These are phyloP conservation scores for peach (Prunus persica) DNA, from an alignment of 306 rosid genomes.

Conservation along the genomic window DNA sequence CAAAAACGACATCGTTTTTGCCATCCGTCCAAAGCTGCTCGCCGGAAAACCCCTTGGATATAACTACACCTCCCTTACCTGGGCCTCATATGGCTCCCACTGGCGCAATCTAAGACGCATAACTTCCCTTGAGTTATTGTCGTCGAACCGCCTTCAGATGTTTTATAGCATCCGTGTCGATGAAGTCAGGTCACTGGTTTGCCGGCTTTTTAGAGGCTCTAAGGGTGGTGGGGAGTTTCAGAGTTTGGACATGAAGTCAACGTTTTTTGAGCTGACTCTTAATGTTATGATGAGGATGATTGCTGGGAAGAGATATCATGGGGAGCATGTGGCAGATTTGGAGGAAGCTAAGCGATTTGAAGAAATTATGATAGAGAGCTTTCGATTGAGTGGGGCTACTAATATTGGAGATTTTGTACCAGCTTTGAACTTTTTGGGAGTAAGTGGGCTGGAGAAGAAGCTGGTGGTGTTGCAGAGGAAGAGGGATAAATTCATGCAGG, in stretches of 20 bases:
- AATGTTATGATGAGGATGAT: constrained; percentile 40
- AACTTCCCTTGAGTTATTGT: constrained; percentile 26
- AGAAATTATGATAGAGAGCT: constrained; percentile 12
- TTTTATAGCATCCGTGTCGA: constrained; percentile 19
- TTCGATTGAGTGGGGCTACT: neutral
- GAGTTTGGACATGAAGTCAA: constrained; percentile 13
- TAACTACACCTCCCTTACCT: constrained; percentile 28
- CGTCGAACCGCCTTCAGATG: constrained; percentile 27
- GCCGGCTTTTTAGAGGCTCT: neutral
- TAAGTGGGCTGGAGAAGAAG: constrained; percentile 15
- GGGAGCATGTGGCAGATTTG: constrained; percentile 11
- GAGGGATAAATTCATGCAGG: constrained; percentile 20
- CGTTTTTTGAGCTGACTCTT: constrained; percentile 24
- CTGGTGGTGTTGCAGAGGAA: constrained; percentile 13
- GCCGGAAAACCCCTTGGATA: constrained; percentile 26
- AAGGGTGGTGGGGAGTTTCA: constrained; percentile 11
- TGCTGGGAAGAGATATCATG: constrained; percentile 39
- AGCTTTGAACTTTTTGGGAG: neutral
- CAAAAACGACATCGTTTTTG: constrained; percentile 36
- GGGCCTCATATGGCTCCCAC: constrained; percentile 41
- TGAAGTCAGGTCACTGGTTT: constrained; percentile 28
- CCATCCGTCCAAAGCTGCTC: constrained; percentile 36
- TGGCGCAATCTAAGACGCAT: constrained; percentile 40
- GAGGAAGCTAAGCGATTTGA: constrained; percentile 25
- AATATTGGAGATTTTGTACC: constrained; percentile 19